Conservation (phyloP, 192 early-diverging fungal species). For the Rhizophagus prolifer region DNA sequence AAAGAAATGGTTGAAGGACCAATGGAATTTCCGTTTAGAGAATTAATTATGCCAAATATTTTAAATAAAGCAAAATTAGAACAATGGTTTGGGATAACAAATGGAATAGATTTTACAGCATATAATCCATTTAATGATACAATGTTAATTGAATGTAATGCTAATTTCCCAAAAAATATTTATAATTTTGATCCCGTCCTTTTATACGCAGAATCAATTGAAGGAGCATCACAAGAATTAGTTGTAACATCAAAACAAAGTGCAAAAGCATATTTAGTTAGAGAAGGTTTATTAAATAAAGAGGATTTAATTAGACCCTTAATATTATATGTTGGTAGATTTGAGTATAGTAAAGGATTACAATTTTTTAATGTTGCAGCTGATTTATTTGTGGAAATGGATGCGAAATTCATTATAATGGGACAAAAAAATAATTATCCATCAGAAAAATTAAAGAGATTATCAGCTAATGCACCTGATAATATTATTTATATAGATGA, state of each 20-base stretch:
- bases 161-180: slow-evolving; percentile 43
- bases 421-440: slow-evolving; percentile 57
- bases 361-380: slow-evolving; percentile 45
- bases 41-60: slow-evolving; percentile 51
- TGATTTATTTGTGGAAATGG: slow-evolving; percentile 35
- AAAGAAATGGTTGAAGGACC: slow-evolving; percentile 54
- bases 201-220: background rate
- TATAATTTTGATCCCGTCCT: background rate
- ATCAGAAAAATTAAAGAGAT: slow-evolving; percentile 35
- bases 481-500: slow-evolving; percentile 44
- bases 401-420: slow-evolving; percentile 53
- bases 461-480: slow-evolving; percentile 39
- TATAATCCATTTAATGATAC: slow-evolving; percentile 49
- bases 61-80: slow-evolving; percentile 43
- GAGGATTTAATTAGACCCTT: slow-evolving; percentile 43
- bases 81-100: slow-evolving; percentile 54
- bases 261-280: slow-evolving; percentile 49
- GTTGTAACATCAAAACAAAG: slow-evolving; percentile 41
- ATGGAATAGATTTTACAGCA: slow-evolving; percentile 51
- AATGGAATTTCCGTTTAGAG: slow-evolving; percentile 56
- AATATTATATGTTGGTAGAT: slow-evolving; percentile 54
- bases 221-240: slow-evolving; percentile 6
- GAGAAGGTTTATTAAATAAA: slow-evolving; percentile 35
- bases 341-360: slow-evolving; percentile 60
- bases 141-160: slow-evolving; percentile 32